Percentiles rank a stretch among this genome's conserved stretches.
phyloP scores from a whole-genome alignment of 1,139 yeast genomes.

The Wickerhamomyces sp. region DNA sequence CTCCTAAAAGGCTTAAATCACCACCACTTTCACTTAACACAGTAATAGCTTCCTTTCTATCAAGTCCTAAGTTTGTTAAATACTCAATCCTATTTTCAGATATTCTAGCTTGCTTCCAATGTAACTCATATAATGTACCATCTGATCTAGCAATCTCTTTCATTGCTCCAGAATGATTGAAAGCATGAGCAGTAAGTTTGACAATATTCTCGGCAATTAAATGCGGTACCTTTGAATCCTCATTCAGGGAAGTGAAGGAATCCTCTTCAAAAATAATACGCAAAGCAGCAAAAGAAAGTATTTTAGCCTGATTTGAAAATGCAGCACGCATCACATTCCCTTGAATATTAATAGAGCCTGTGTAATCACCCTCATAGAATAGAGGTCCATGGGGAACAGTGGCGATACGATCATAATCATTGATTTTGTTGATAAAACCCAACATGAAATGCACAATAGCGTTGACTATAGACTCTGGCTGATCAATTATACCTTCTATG shows the following conservation, averaged over 20 bases:
- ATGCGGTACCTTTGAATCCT: constrained; percentile 15
- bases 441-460: constrained; percentile 40
- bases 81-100: constrained; percentile 48
- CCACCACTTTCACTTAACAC: constrained; percentile 30
- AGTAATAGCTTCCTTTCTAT: constrained; percentile 36
- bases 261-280: constrained; percentile 23
- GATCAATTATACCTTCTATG: constrained; percentile 28
- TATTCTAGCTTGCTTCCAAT: constrained; percentile 46
- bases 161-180: constrained; percentile 24
- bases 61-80: constrained; percentile 42
- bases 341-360: constrained; percentile 14
- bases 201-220: constrained; percentile 36
- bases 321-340: constrained; percentile 29
- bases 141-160: constrained; percentile 25
- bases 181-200: constrained; percentile 33
- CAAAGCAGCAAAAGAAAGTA: constrained; percentile 36
- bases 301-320: constrained; percentile 38
- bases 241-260: constrained; percentile 13
- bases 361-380: constrained; percentile 22
- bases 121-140: constrained; percentile 40
- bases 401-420: constrained; percentile 26
- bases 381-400: constrained; percentile 13
- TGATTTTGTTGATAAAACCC: constrained; percentile 38
- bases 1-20: constrained; percentile 17
- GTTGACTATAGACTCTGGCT: constrained; percentile 35